Percentiles rank a stretch among this genome's conserved stretches.
These are phyloP conservation scores for Tetragonia tetragonoides DNA, from an alignment of 148 eudicot species.

Conservation along the genomic window DNA sequence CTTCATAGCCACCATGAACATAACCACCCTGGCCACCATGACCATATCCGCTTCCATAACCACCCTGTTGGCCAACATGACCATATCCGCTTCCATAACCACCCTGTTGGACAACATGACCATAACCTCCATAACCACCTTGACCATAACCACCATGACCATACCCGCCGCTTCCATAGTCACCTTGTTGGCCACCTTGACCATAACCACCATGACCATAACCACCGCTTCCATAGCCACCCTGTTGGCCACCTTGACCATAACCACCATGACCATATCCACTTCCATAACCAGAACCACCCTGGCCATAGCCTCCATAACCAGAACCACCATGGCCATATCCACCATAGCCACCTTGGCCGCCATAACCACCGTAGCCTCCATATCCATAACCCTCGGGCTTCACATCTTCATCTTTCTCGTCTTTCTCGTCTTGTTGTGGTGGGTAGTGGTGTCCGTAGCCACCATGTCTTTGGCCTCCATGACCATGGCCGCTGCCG, in stretches of 20 bases:
- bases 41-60: too few species aligned
- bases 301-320: not conserved
- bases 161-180: constrained; percentile 9
- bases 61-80: too few species aligned
- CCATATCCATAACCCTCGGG: not conserved
- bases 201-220: not conserved
- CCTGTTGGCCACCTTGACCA: not conserved
- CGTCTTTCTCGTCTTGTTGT: not conserved
- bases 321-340: constrained; percentile 9
- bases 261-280: constrained; percentile 11
- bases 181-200: not conserved
- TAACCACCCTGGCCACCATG: too few species aligned
- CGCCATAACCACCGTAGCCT: not conserved
- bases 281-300: constrained; percentile 9
- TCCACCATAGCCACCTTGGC: constrained; percentile 7
- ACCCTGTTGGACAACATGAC: too few species aligned
- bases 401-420: not conserved
- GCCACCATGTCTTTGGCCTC: too few species aligned
- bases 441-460: not conserved
- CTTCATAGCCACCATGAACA: too few species aligned
- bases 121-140: not conserved
- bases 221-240: not conserved
- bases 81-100: too few species aligned
- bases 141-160: not conserved
- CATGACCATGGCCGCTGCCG: too few species aligned